Base-by-base conservation (phyloP, 2,329 filamentous ascomycete species). In the Claviceps africana region DNA sequence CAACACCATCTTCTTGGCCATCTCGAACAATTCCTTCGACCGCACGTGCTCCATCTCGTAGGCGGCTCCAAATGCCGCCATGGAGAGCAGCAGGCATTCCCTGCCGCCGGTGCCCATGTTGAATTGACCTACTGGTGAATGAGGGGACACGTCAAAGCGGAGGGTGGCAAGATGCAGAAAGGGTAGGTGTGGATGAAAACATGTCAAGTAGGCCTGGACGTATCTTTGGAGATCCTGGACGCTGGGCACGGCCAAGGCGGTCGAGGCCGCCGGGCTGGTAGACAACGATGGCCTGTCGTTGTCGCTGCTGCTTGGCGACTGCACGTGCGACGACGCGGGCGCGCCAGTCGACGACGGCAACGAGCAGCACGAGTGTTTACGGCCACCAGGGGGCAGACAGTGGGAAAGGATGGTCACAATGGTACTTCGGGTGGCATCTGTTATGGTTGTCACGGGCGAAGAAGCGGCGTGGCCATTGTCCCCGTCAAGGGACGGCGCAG, bases 1-100 rank as follows among this genome's bases (percentile, higher is more conserved):
- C 57, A 91, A 84, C 53, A 97, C 94, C 84, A 95, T 88, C 70
- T 89, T 94, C 73, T 96, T 96, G 48, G 90, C 87, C 64, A 89
- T 85, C 59, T 95, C 88, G 62, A 96, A 96, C 8, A 98, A 70
- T 47, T 94, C 86, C 64, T 85, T 86, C 25, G 90, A 94, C 52
- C 85, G 79, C 30, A 76, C 75, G 54, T 83, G 81, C 54, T 97
- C 90, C 63, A 84, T 81, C 69, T 96, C 91, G 68, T 95, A 96
- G 40, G 96, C 73, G 37, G 87, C 85, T 22, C 86, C 87, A 58
- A 76, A 72, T n/a, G 87, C 85, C 31, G 86, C 84, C 79, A 91
- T 90, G 19, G 85, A 86, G 37, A 93, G 75, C 53, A 91, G 82
- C 55, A 93, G 74, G 65, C 91, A 96, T 50, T 88, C 89, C 54